Conservation (phyloP, 208 protist species). For the Porcisia deanei region DNA sequence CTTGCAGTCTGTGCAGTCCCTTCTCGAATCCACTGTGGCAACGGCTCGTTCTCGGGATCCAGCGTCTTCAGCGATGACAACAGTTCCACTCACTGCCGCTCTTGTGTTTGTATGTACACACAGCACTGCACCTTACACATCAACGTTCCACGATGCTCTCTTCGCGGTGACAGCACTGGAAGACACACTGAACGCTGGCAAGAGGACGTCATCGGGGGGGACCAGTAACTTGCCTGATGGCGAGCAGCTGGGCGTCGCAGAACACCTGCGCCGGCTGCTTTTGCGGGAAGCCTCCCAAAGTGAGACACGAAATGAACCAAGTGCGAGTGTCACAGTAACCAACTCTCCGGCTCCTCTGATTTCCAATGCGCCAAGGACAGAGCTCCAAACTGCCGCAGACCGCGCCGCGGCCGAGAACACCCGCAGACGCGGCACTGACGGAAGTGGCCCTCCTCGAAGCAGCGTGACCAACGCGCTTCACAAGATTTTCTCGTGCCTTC, state of each 20-base stretch:
- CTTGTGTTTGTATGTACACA: constrained; percentile 22
- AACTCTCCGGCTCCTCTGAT: neutral
- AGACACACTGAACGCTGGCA: constrained; percentile 7
- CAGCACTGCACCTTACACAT: constrained; percentile 24
- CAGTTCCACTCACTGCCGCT: neutral
- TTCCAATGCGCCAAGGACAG: neutral
- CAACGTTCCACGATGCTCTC: constrained; percentile 27
- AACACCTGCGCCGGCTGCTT: neutral
- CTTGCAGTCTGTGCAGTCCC: constrained; percentile 8
- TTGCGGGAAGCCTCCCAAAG: neutral
- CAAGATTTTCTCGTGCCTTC: constrained; percentile 25
- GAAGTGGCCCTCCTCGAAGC: neutral
- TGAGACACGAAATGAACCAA: neutral
- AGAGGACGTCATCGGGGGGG: neutral
- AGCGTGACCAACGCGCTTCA: constrained; percentile 6
- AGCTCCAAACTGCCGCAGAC: neutral
- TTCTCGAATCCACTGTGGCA: constrained; percentile 15
- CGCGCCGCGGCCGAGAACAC: neutral
- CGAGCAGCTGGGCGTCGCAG: neutral
- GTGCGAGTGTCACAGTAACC: neutral
- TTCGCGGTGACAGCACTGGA: constrained; percentile 22
- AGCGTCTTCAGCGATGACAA: neutral
- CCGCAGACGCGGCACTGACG: neutral
- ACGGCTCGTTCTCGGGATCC: neutral
- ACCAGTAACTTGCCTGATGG: neutral